A percentile compares a stretch with the other conserved stretches of the same genome.
Evolutionary conservation across 2,329 filamentous ascomycete species (phyloP).

Genomic region (Aspergillus fijiensis): DNA sequence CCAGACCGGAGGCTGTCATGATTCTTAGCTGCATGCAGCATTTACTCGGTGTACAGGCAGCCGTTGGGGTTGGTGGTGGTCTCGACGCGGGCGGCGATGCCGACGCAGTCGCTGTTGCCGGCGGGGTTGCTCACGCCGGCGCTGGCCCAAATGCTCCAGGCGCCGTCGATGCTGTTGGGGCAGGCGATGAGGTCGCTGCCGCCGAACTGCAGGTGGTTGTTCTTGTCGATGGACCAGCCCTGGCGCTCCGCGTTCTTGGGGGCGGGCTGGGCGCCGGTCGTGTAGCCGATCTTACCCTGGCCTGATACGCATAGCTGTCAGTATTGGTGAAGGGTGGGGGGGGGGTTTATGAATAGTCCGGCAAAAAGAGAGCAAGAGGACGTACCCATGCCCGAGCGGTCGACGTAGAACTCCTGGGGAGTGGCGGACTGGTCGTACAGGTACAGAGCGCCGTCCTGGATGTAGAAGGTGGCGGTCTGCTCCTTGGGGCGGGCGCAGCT

Average conservation of each 20-base stretch:
- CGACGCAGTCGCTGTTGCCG: constrained; percentile 36
- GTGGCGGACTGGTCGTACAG: constrained; percentile 49
- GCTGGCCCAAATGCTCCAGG: constrained; percentile 41
- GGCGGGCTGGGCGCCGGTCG: constrained; percentile 44
- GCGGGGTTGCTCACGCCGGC: constrained; percentile 30
- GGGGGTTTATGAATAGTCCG: too few relatives aligned
- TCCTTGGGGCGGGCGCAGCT: constrained; percentile 44
- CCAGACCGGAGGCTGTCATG: not conserved
- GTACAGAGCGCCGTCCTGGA: constrained; percentile 49
- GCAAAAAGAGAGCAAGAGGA: not conserved
- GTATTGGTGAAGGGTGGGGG: not conserved
- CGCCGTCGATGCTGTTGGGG: constrained; percentile 46
- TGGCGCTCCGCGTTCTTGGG: constrained; percentile 48
- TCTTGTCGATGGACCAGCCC: constrained; percentile 49
- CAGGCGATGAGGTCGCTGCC: constrained; percentile 53
- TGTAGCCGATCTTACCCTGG: constrained; percentile 56
- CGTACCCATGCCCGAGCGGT: constrained; percentile 61
- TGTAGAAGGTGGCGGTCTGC: constrained; percentile 52
- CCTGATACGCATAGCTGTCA: constrained; percentile 34
- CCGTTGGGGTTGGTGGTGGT: constrained; percentile 23
- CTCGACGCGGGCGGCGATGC: constrained; percentile 31
- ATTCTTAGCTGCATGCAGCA: too few relatives aligned
- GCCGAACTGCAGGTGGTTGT: constrained; percentile 49
- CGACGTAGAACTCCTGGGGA: constrained; percentile 54
- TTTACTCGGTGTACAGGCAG: constrained; percentile 30